Base-by-base conservation (phyloP, 2,329 filamentous ascomycete species). In the Claviceps sorghi region DNA sequence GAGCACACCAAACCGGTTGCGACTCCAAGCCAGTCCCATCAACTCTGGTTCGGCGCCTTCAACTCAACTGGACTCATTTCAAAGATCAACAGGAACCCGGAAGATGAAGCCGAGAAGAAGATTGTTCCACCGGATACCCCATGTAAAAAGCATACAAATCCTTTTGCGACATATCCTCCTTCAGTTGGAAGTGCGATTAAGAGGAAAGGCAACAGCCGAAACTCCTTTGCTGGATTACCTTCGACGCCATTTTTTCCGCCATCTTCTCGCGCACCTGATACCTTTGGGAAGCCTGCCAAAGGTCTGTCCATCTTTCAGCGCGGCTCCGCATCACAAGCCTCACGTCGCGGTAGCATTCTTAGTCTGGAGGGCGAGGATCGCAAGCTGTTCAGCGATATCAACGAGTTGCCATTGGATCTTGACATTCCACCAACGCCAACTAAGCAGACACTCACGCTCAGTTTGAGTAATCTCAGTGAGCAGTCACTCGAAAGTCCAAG, bases 341-440 rank as follows among this genome's bases (percentile, higher is more conserved):
- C 67, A 17, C 74, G 77, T 48, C 73, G 73, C 52, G 79, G 78
- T 49, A 96, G 90, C 67, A 82, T 95, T 56, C 72, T 89, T 17
- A 94, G 88, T 63, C 72, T 90, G 45, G 86, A 95, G 60, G 84
- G 82, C 22, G 88, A 90, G 42, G 87, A 95, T 49, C 71, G 77
- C 53, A 76, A 78, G 58, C 59, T 71, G 36, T 69, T 69, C 54
- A 62, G 58, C 22, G 66, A 69, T 15, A 58, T 43, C 11, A 53
- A 56, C 19, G 62, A 67, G 44, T 51, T 64, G 36, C 53, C 59
- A 9, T 52, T 64, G 50, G 64, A 68, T 32, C 75, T 71, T 41
- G 89, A 95, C 49, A 73, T 91, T 53, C 90, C 91, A n/a, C 90
- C 91, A 1, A 98, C 93, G 1, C 93, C 93, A 1, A 97, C 93